Evolutionary conservation across 495 filamentous ascomycete genomes (phyloP).

Genomic region (Amorphotheca resinae): DNA sequence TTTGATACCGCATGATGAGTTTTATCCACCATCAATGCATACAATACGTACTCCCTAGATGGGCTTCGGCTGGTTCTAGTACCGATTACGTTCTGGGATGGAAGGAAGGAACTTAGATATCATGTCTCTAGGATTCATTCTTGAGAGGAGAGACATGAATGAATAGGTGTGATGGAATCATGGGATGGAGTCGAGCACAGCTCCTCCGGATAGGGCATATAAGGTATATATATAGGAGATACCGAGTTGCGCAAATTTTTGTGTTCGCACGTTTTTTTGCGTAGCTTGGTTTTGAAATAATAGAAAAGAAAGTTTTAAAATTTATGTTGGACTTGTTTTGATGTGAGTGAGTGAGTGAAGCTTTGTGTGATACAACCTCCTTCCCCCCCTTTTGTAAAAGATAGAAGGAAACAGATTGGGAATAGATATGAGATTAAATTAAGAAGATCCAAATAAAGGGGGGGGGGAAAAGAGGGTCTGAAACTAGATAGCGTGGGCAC

Average conservation of each 20-base stretch:
- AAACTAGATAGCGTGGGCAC: no score
- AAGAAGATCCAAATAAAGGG: no score
- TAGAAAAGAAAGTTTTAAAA: no score
- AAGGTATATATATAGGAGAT: background rate
- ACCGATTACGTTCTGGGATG: slow-evolving; percentile 7
- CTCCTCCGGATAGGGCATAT: slow-evolving; percentile 6
- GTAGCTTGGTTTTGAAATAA: no score
- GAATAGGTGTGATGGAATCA: background rate
- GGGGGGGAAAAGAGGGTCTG: no score
- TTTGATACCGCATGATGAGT: background rate
- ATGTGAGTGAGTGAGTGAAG: background rate
- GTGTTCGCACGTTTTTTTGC: no score
- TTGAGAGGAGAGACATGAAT: slow-evolving; percentile 10
- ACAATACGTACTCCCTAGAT: slow-evolving; percentile 7
- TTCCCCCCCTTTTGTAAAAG: no score
- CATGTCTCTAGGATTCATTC: slow-evolving; percentile 14
- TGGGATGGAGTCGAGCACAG: slow-evolving; percentile 12
- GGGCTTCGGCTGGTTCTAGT: slow-evolving; percentile 12
- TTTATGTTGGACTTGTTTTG: background rate
- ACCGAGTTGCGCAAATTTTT: no score
- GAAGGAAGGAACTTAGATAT: background rate
- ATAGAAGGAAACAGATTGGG: no score
- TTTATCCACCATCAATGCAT: background rate
- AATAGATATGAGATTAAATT: no score
- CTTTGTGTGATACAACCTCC: no score